phyloP scores from a whole-genome alignment of 805 yeast species.

The Priceomyces carsonii region DNA sequence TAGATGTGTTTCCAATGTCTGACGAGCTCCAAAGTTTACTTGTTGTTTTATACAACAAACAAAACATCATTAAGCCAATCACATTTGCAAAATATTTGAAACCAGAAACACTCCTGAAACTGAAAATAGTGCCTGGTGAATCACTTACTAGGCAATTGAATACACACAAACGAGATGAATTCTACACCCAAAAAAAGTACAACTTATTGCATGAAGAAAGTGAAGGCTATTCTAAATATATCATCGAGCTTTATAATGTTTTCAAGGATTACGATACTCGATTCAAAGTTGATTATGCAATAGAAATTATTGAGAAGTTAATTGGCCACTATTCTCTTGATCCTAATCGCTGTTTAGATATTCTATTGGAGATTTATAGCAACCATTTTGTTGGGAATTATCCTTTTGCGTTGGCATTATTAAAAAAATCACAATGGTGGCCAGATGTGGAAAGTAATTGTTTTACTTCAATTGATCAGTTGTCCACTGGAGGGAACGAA shows the following conservation, averaged over 20 bases:
- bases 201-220: slow-evolving; percentile 72
- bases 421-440: slow-evolving; percentile 69
- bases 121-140: slow-evolving; percentile 32
- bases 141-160: slow-evolving; percentile 38
- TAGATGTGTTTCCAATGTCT: slow-evolving; percentile 36
- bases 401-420: slow-evolving; percentile 48
- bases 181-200: slow-evolving; percentile 55
- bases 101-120: slow-evolving; percentile 26
- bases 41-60: slow-evolving; percentile 20
- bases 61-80: slow-evolving; percentile 26
- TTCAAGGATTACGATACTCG: slow-evolving; percentile 36
- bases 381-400: slow-evolving; percentile 45
- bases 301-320: slow-evolving; percentile 51
- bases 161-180: slow-evolving; percentile 39
- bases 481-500: slow-evolving; percentile 54
- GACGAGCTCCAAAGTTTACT: slow-evolving; percentile 22
- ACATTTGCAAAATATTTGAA: slow-evolving; percentile 32
- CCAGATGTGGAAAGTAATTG: slow-evolving; percentile 42
- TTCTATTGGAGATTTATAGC: slow-evolving; percentile 56
- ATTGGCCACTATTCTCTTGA: slow-evolving; percentile 80
- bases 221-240: slow-evolving; percentile 73
- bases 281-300: slow-evolving; percentile 43
- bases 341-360: slow-evolving; percentile 65
- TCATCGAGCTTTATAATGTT: slow-evolving; percentile 48
- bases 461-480: slow-evolving; percentile 24